Evolutionary conservation across 1,139 yeast genomes (phyloP), one percentile per base, ranked within the genome.

Genomic region (Protomyces arabidopsidicola): DNA sequence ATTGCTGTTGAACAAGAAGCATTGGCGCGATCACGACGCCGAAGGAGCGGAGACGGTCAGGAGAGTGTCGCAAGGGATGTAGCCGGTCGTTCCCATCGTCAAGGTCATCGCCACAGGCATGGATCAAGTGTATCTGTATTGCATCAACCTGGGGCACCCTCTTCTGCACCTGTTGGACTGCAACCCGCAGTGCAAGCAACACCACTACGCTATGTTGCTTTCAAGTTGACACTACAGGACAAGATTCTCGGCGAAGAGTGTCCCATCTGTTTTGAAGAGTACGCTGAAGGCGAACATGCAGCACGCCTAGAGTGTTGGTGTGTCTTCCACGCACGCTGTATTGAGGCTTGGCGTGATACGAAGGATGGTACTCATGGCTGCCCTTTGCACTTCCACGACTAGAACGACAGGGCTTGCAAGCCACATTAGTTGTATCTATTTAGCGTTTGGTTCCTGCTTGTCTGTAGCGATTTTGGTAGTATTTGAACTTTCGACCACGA

Each of bases 301-400:
- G 98, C 96, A 0, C 78, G 99, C 48, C 77, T 95, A 64, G 98
- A 93, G 74, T 95, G 98, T 74, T 79, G 95, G 31, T 95, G 99
- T 73, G 88, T 91, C 54, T 95, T 89, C 74, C 99, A 95, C 73
- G 22, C 52, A 78, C 78, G 55, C 78, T 79, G 63, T 39, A 52
- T 31, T 12, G 10, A 48, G 35, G 53, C 62, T 27, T 58, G 62
- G 62, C 53, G 45, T 24, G 38, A 45, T 6, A 55, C 53, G 22
- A 57, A 50, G 34, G 54, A 53, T 14, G 62, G 62, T 4, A 52
- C 56, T 34, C 35, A 36, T n/a, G 62, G 62, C 14, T 58, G 62
- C 42, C 62, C 62, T 14, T 20, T 58, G 20, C 62, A 58, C 52
- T 58, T 58, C 52, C 62, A 58, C 34, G 62, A 58, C 31, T 58